phyloP scores from a whole-genome alignment of 1,284 basidiomycete genomes.

The Ustilago hordei region DNA sequence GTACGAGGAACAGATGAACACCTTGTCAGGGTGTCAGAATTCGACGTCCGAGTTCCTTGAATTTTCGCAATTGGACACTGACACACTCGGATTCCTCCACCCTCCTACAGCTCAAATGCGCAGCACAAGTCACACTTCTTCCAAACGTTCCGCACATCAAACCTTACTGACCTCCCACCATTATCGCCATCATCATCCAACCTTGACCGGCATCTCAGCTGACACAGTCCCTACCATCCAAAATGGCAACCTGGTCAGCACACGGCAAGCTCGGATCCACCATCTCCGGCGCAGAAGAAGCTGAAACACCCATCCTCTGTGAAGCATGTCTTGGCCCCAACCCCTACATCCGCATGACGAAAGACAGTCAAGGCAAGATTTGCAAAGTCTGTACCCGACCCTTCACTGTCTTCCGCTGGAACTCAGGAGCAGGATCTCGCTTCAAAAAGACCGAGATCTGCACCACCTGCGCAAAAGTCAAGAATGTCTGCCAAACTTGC shows the following conservation, averaged over 20 bases:
- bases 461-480: slow-evolving; percentile 97
- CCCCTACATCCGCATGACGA: slow-evolving; percentile 75
- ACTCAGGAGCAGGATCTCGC: slow-evolving; percentile 88
- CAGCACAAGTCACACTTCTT: slow-evolving; percentile 8
- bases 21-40: slow-evolving; percentile 1
- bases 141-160: neutral
- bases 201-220: neutral
- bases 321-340: slow-evolving; percentile 72
- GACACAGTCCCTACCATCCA: neutral
- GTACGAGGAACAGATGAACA: neutral
- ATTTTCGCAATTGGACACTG: slow-evolving; percentile 5
- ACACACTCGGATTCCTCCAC: slow-evolving; percentile 19
- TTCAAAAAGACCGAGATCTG: slow-evolving; percentile 99
- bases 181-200: slow-evolving; percentile 1
- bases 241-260: slow-evolving; percentile 27
- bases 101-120: slow-evolving; percentile 6
- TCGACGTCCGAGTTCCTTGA: slow-evolving; percentile 32
- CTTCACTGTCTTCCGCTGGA: slow-evolving; percentile 98
- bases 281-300: slow-evolving; percentile 75
- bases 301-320: slow-evolving; percentile 84
- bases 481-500: slow-evolving; percentile 99
- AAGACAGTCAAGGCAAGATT: slow-evolving; percentile 93
- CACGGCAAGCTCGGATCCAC: slow-evolving; percentile 36
- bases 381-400: slow-evolving; percentile 86
- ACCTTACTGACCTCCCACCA: neutral